Evolutionary conservation across 352 stramenopile genomes (phyloP), one percentile per base, ranked within the genome.

Genomic region (Phytophthora sojae): DNA sequence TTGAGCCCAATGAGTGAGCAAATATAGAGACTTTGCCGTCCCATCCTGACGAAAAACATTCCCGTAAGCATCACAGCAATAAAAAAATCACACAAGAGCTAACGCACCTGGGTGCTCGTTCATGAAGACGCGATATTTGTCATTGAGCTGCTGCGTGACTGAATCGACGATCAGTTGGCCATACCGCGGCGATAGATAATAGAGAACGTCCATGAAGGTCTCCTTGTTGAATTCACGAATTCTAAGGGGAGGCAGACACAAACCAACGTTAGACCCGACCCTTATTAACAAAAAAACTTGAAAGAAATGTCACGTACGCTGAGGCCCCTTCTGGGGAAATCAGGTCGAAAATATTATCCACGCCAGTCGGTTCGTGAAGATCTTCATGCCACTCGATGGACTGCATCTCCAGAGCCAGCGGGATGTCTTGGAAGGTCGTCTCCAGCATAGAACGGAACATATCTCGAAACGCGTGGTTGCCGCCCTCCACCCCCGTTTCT

Each of bases 221-320:
- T 98, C 93, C 68, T 98, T 98, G 67, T 92, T 97, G 69, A 98
- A 98, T 30, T 97, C 83, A 44, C 94, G 83, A 69, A 98, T 93
- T 39, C 89, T 95, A 66, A 4, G 55, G 14, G n/a, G 57, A 54
- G 14, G 15, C 55, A 69, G 35, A 30, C 3, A 29, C 54, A 8
- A 57, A 9, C 1, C 39, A 21, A 49, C 11, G 6, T 49, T 49
- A 49, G 15, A 3, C 39, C n/a, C 39, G 39, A 21, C 9, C 39
- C 39, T 49, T 15, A 8, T 12, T 5, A n/a, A 21, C n/a, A 35
- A 32, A 8, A 60, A 29, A 1, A 4, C 42, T 42, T 17, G 54
- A 3, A 12, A 35, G 21, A 21, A 21, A 21, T 21, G 7, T 17
- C 7, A 76, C 82, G 47, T 79, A 95, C 88, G 81, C 77, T 44